Percentiles rank a stretch among this genome's conserved stretches.
These are phyloP conservation scores for Talaromyces thailandensis DNA, from an alignment of 495 filamentous ascomycete species.

Conservation along the genomic window DNA sequence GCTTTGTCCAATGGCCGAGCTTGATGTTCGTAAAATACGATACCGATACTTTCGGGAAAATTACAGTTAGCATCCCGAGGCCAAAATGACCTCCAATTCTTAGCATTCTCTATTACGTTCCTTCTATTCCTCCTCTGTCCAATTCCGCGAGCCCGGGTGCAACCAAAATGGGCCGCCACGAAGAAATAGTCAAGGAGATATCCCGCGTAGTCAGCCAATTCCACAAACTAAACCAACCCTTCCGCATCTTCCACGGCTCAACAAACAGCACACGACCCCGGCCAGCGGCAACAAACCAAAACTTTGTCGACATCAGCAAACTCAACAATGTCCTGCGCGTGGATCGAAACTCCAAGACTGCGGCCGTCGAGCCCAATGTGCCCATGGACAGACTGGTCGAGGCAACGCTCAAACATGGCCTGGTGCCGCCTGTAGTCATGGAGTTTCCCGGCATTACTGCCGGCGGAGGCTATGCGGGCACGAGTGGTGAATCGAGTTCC, in stretches of 20 bases:
- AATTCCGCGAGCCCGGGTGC: background rate
- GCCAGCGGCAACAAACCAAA: slow-evolving; percentile 27
- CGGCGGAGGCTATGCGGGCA: slow-evolving; percentile 47
- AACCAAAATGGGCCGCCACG: slow-evolving; percentile 4
- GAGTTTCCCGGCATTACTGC: slow-evolving; percentile 51
- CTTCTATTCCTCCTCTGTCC: too few species aligned
- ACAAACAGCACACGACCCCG: slow-evolving; percentile 63
- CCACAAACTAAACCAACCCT: slow-evolving; percentile 49
- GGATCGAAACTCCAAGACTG: slow-evolving; percentile 28
- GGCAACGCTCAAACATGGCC: slow-evolving; percentile 27
- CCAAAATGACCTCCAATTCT: background rate
- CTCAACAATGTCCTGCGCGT: slow-evolving; percentile 47
- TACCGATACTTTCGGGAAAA: background rate
- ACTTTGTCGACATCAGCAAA: slow-evolving; percentile 44
- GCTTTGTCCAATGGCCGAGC: background rate
- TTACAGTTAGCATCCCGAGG: background rate
- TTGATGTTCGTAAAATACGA: background rate
- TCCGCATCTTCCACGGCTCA: slow-evolving; percentile 70
- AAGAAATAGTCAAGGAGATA: slow-evolving; percentile 4
- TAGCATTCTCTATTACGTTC: background rate
- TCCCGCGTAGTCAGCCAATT: slow-evolving; percentile 35
- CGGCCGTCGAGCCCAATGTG: slow-evolving; percentile 46
- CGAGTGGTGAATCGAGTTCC: slow-evolving; percentile 44
- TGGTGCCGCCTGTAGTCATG: slow-evolving; percentile 48
- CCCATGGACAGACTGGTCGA: slow-evolving; percentile 40